A percentile compares a stretch with the other conserved stretches of the same genome.
These are phyloP conservation scores for Nakazawaea molendinolei DNA, from an alignment of 805 yeast species.

Conservation along the genomic window DNA sequence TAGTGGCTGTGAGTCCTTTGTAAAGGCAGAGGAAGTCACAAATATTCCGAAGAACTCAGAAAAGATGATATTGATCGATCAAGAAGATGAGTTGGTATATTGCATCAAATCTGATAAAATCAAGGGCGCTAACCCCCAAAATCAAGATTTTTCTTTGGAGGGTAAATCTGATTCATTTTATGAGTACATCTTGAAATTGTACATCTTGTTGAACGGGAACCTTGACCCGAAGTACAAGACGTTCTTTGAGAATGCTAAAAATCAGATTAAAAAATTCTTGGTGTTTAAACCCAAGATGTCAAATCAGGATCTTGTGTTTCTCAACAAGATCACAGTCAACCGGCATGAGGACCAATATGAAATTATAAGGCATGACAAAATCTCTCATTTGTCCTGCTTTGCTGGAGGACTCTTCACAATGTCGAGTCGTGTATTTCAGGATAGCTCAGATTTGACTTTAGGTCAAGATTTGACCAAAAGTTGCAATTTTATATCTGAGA, in stretches of 20 bases:
- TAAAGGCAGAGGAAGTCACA: constrained; percentile 8
- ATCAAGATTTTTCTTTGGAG: constrained; percentile 9
- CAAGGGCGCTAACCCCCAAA: neutral
- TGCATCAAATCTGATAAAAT: constrained; percentile 7
- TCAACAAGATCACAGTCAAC: constrained; percentile 19
- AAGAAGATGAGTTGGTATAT: constrained; percentile 11
- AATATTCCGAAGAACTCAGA: neutral
- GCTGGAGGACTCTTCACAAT: constrained; percentile 49
- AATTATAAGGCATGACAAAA: constrained; percentile 19
- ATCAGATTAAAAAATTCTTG: constrained; percentile 33
- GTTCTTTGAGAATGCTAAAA: constrained; percentile 26
- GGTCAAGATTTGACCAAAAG: constrained; percentile 42
- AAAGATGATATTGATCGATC: constrained; percentile 5
- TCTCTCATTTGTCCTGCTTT: constrained; percentile 44
- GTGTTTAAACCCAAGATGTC: constrained; percentile 40
- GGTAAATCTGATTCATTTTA: constrained; percentile 34
- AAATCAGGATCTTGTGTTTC: constrained; percentile 18
- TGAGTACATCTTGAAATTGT: constrained; percentile 43
- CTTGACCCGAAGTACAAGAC: constrained; percentile 27
- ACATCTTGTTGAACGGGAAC: constrained; percentile 33
- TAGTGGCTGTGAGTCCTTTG: constrained; percentile 37
- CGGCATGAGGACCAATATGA: constrained; percentile 13
- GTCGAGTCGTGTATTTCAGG: constrained; percentile 33
- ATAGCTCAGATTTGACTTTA: constrained; percentile 29
- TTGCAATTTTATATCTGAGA: constrained; percentile 37